Base-by-base conservation (phyloP, 306 rosid species). In the Aeschynomene evenia region DNA sequence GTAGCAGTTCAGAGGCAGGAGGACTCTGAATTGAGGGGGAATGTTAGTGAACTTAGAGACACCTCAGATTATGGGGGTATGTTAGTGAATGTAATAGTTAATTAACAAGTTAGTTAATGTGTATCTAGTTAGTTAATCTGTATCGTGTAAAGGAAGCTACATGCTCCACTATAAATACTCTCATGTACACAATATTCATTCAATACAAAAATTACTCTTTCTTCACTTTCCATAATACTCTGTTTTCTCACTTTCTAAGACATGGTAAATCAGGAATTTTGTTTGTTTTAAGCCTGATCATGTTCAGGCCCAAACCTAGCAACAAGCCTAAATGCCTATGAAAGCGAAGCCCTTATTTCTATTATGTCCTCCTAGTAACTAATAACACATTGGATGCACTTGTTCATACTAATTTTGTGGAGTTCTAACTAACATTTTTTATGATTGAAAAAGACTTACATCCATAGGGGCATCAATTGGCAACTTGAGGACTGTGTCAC, bases 401-500 rank as follows among this genome's bases (percentile, higher is more conserved):
- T 48, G 56, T 20, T 49, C 54, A 22, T 63, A 58, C 9, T 37
- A 56, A 68, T 52, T 36, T 14, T 7, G 39, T n/a, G 57, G 14
- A 50, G 53, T 45, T 21, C 40, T 54, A 49, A 64, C 73, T 39
- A 75, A 21, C 53, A 45, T 22, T 54, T 10, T 42, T 55, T 46
- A 66, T 24, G n/a, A 13, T 73, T 53, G 67, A 34, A 11, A 72
- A 75, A 63, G 71, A 84, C 85, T 86, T 88, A 94, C 98, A 75
- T 88, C 94, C 13, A 21, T 4, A 33, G 98, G 96, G 65, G 98
- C 90, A 67, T 82, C 98, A 58, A 81, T 80, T 36, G 90, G 85
- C 52, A 83, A 74, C 80, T 87, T 88, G 23, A 94, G 90, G 80
- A 94, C 78, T 31, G 82, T 76, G 81, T 94, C 91, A 60, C 98